Percentiles rank a stretch among this genome's conserved stretches.
phyloP scores from a whole-genome alignment of 371 early-diverging fungal genomes.

The Actinomortierella wolfii region DNA sequence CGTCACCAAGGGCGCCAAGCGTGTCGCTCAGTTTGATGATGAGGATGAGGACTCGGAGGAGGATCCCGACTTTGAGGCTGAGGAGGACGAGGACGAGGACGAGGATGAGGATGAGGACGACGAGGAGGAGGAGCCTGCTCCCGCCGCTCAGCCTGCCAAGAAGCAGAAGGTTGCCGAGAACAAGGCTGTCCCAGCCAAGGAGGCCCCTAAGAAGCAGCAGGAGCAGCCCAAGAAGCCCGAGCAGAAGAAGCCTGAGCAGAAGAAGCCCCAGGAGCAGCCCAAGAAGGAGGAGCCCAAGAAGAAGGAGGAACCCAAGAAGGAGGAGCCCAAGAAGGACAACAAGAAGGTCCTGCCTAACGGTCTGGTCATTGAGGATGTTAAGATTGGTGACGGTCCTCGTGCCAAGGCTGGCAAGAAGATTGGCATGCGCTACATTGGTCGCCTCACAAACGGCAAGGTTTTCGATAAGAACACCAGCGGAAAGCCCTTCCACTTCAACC shows the following conservation, averaged over 20 bases:
- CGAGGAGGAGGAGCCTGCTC: conserved; percentile 43
- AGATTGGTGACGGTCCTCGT: conserved; percentile 72
- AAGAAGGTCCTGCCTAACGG: conserved; percentile 72
- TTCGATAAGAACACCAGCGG: conserved; percentile 94
- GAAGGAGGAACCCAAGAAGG: conserved; percentile 48
- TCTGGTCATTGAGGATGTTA: conserved; percentile 80
- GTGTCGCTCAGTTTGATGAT: conserved; percentile 45
- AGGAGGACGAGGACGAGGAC: conserved; percentile 52
- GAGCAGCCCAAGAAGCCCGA: conserved; percentile 27
- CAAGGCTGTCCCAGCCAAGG: conserved; percentile 48
- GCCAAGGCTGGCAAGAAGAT: conserved; percentile 85
- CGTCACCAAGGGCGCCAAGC: conserved; percentile 53
- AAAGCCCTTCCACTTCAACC: conserved; percentile 88
- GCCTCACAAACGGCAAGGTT: conserved; percentile 89
- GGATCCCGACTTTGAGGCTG: conserved; percentile 51
- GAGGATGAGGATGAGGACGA: conserved; percentile 31
- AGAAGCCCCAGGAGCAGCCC: conserved; percentile 41
- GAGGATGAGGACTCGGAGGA: conserved; percentile 45
- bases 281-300: conserved; percentile 47
- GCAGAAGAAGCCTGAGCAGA: conserved; percentile 47
- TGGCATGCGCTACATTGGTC: conserved; percentile 77
- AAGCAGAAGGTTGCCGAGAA: conserved; percentile 47
- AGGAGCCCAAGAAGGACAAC: conserved; percentile 48
- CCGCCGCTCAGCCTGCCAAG: conserved; percentile 44
- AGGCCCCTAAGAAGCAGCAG: conserved; percentile 24